Evolutionary conservation across 768 basidiomycete species (phyloP).

Genomic region (Amanita phalloides): DNA sequence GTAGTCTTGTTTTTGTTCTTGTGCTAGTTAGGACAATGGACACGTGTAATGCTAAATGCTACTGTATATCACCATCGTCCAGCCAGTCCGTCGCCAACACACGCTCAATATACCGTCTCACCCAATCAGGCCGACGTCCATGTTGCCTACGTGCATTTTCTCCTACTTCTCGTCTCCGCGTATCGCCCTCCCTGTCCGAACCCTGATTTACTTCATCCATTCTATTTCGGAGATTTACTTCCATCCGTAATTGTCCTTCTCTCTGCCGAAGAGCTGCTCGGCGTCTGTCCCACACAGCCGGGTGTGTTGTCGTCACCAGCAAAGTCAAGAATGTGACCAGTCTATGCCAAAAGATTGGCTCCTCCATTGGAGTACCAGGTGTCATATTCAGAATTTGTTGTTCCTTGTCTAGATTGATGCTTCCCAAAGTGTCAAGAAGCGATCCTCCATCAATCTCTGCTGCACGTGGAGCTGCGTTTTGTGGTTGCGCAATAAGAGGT

Average conservation of each 20-base stretch:
- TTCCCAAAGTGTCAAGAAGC: constrained; percentile 41
- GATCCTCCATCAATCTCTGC: constrained; percentile 19
- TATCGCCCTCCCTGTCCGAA: constrained; percentile 17
- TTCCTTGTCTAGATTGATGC: constrained; percentile 46
- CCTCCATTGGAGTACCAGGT: constrained; percentile 19
- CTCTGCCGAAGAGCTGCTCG: constrained; percentile 44
- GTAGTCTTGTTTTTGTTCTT: not conserved
- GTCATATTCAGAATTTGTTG: constrained; percentile 33
- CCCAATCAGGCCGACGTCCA: constrained; percentile 46
- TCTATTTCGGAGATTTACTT: constrained; percentile 37
- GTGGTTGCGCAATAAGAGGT: not conserved
- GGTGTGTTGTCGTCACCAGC: constrained; percentile 53
- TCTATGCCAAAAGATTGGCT: constrained; percentile 42
- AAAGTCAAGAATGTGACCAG: constrained; percentile 42
- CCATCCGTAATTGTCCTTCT: constrained; percentile 59
- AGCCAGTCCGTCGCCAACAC: constrained; percentile 59
- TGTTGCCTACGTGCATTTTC: constrained; percentile 39
- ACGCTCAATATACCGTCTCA: constrained; percentile 51
- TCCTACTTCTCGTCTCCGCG: constrained; percentile 23
- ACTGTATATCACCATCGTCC: constrained; percentile 45
- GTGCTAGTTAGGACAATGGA: not conserved
- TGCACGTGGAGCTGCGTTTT: constrained; percentile 3
- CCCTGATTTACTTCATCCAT: constrained; percentile 16
- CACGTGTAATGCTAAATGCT: constrained; percentile 9
- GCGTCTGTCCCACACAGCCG: constrained; percentile 66